Base-by-base conservation (phyloP, 2,329 filamentous ascomycete genomes). In the Fusarium sp. region DNA sequence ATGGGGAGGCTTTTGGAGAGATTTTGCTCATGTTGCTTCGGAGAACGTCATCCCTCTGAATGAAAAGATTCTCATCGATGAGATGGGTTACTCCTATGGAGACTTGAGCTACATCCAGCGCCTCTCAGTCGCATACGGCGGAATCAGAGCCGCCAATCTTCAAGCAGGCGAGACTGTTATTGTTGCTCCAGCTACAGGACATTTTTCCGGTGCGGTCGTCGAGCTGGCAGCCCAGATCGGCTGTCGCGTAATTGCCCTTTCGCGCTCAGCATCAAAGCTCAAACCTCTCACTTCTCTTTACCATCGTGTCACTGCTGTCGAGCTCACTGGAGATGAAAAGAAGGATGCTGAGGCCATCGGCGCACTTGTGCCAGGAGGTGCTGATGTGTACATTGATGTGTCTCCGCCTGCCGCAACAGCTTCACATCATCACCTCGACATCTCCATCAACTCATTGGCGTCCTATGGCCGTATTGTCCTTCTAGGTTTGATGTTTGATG, bases 21-120 rank as follows among this genome's bases (percentile, higher is more conserved):
- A 75, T 2, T 12, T 72, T 10, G 66, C 53, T 1, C 31, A 53
- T 3, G 42, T 62, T 8, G 65, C 72, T 1, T 2, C 26, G 3
- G 72, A 75, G n/a, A 75, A 65, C 10, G 57, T 38, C 15, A 3
- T 75, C 13, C 42, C 59, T 6, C 45, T 75, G 3, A 39, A 75
- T 7, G 69, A 75, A 22, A 14, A 26, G 7, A 12, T 64, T 7
- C 35, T 75, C 6, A 11, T 42, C 3, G 20, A 61, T 5, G 50
- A 64, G 2, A 62, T 75, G 69, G 69, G 66, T 7, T 75, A 75
- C 30, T 68, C 72, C 1, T 73, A 45, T 28, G 60, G 58, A 5
- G 69, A 73, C 8, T 18, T 75, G 28, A 71, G 38, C 50, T 75
- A 75, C 22, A 71, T 75, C 1, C 59, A 75, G 12, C 65, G 72